Conservation (phyloP, 768 basidiomycete genomes). For the Boletus subparvulus region DNA sequence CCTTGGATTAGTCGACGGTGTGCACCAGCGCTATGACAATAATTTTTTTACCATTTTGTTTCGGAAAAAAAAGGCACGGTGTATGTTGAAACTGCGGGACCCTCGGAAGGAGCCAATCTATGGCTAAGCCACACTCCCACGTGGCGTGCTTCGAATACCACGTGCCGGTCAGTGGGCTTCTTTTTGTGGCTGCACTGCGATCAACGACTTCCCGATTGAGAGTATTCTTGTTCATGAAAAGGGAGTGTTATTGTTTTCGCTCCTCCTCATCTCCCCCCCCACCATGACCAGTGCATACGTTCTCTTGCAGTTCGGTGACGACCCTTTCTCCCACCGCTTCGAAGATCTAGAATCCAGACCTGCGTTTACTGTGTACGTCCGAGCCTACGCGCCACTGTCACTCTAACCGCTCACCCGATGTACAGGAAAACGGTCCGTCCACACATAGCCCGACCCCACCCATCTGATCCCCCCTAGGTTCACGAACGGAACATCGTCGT, state of each 20-base stretch:
- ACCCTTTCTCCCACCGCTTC: conserved; percentile 59
- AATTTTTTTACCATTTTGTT: background rate
- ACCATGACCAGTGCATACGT: conserved; percentile 42
- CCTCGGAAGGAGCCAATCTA: conserved; percentile 12
- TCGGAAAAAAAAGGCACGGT: background rate
- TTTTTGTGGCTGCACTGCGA: conserved; percentile 29
- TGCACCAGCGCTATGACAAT: background rate
- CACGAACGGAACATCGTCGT: conserved; percentile 58
- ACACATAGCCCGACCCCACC: background rate
- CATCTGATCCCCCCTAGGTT: conserved; percentile 37
- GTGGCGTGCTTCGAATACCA: conserved; percentile 33
- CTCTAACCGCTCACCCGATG: conserved; percentile 2
- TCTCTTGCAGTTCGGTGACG: conserved; percentile 63
- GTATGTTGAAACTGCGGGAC: conserved; percentile 12
- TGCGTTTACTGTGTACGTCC: conserved; percentile 68
- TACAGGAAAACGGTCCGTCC: conserved; percentile 26
- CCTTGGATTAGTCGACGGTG: background rate
- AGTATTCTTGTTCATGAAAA: conserved; percentile 41
- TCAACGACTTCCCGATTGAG: conserved; percentile 40
- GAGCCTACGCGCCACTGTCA: background rate
- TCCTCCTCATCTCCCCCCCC: conserved; percentile 22
- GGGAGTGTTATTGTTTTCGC: conserved; percentile 19
- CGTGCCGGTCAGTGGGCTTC: conserved; percentile 23
- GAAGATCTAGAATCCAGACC: conserved; percentile 61
- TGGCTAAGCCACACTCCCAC: conserved; percentile 30